Base-by-base conservation (phyloP, 768 basidiomycete species). In the Pleurotus cornucopiae region DNA sequence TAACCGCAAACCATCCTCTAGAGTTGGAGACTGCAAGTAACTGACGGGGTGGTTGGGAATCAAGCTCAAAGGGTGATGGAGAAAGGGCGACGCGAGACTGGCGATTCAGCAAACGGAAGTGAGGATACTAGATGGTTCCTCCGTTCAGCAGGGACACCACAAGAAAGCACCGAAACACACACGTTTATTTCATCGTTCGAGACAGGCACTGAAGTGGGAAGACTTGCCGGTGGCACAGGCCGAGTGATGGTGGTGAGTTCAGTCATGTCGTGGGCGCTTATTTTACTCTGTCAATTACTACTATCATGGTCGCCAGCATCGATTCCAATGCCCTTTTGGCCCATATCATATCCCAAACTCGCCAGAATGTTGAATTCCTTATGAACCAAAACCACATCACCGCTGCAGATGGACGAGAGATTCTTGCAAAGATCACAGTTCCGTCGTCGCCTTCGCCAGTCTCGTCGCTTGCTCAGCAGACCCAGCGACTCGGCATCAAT, bases 1-100 rank as follows among this genome's bases (percentile, higher is more conserved):
- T 78, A 30, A 88, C 86, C 46, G 81, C 85, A 67, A 91, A 91
- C 83, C 84, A 91, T 25, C 82, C 85, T 59, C 73, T 78, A 11
- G 73, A 69, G 63, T 85, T 88, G 2, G 84, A 76, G 2, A 80
- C 73, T 3, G 83, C 77, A 60, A 92, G 81, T 14, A 87, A 72
- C 53, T 69, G 76, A 40, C 78, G 81, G 6, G 62, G 57, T 46
- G 63, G 68, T 21, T 77, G 75, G 5, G 77, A 69, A 14, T 78
- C 63, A 18, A 78, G 69, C 60, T 76, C 70, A 25, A 85, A 67
- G 1, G 77, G 71, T 14, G 77, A 63, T 1, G 76, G 70, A 12
- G 89, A 91, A 6, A 92, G 66, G 48, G 77, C 74, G 43, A 88
- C 73, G 60, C 90, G 85, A 37, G 81, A 71, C 49, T 83, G 81